Percentiles rank a stretch among this genome's conserved stretches.
phyloP scores from a whole-genome alignment of 2,329 filamentous ascomycete species.

The Thelonectria blattea region DNA sequence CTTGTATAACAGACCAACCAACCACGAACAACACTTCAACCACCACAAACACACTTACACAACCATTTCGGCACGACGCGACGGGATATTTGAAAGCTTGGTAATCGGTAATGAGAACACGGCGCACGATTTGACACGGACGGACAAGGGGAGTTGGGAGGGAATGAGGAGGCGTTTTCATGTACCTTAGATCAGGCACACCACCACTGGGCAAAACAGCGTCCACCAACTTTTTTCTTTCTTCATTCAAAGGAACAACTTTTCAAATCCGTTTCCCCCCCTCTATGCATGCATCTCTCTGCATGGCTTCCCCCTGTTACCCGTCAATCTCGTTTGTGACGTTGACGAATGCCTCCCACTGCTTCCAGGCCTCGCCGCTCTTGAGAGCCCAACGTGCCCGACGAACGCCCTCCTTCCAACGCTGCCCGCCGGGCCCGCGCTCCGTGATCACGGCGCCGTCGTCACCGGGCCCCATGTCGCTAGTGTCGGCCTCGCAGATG shows the following conservation, averaged over 20 bases:
- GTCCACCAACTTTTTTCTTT: slow-evolving; percentile 9
- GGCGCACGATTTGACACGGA: slow-evolving; percentile 11
- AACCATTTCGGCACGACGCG: not conserved
- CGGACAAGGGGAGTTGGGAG: not conserved
- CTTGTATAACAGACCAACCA: not conserved
- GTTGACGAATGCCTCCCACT: slow-evolving; percentile 84
- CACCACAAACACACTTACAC: not conserved
- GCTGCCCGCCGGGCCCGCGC: slow-evolving; percentile 80
- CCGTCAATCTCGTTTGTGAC: slow-evolving; percentile 67
- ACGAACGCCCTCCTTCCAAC: slow-evolving; percentile 95
- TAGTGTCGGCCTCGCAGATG: slow-evolving; percentile 82
- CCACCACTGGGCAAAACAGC: slow-evolving; percentile 6
- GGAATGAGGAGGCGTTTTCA: slow-evolving; percentile 5
- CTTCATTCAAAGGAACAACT: slow-evolving; percentile 3
- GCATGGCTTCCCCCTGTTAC: slow-evolving; percentile 1
- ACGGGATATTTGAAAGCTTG: not conserved
- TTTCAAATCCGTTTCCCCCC: not conserved
- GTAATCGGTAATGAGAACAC: slow-evolving; percentile 13
- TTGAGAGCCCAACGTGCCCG: slow-evolving; percentile 86
- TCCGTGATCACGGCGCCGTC: slow-evolving; percentile 82
- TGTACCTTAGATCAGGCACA: slow-evolving; percentile 10
- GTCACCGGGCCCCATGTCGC: slow-evolving; percentile 79
- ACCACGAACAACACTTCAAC: not conserved
- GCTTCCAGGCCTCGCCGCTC: slow-evolving; percentile 83
- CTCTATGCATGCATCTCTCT: too few species aligned